Percentiles rank a stretch among this genome's conserved stretches.
phyloP scores from a whole-genome alignment of 768 basidiomycete genomes.

The Auricularia auricula-judae region DNA sequence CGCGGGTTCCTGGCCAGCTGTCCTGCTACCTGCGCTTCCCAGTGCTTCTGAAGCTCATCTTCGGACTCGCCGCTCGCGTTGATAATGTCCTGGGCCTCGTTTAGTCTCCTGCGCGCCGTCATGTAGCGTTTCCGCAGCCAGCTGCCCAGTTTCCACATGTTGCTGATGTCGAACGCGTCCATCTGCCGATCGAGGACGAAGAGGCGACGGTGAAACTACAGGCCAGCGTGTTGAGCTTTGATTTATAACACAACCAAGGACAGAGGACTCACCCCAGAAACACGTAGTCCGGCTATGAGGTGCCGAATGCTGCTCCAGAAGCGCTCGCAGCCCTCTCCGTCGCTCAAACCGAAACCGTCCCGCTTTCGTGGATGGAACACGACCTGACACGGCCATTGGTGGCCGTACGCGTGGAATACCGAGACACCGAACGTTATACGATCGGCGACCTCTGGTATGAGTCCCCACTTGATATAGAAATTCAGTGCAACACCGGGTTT shows the following conservation, averaged over 20 bases:
- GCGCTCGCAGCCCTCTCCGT: slow-evolving; percentile 7
- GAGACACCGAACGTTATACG: slow-evolving; percentile 21
- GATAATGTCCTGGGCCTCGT: not conserved
- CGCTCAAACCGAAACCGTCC: not conserved
- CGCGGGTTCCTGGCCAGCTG: not conserved
- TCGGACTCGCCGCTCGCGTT: not conserved
- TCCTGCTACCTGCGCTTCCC: not conserved
- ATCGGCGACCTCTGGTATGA: slow-evolving; percentile 5
- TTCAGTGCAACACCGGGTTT: no score
- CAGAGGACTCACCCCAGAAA: slow-evolving; percentile 7
- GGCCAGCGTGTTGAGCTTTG: not conserved
- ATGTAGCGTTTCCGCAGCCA: not conserved
- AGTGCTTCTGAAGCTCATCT: not conserved
- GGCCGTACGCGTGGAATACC: slow-evolving; percentile 22
- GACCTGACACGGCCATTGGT: slow-evolving; percentile 5
- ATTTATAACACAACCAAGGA: no score
- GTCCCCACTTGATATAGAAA: slow-evolving; percentile 1
- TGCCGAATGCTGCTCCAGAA: no score
- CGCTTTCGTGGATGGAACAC: slow-evolving; percentile 1
- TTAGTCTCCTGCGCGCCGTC: not conserved
- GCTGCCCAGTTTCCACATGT: not conserved
- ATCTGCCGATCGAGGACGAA: not conserved
- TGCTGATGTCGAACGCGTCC: not conserved
- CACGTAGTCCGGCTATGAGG: no score
- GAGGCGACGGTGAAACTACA: not conserved